Conservation (phyloP, 2,329 filamentous ascomycete genomes). For the Fusarium luffae region DNA sequence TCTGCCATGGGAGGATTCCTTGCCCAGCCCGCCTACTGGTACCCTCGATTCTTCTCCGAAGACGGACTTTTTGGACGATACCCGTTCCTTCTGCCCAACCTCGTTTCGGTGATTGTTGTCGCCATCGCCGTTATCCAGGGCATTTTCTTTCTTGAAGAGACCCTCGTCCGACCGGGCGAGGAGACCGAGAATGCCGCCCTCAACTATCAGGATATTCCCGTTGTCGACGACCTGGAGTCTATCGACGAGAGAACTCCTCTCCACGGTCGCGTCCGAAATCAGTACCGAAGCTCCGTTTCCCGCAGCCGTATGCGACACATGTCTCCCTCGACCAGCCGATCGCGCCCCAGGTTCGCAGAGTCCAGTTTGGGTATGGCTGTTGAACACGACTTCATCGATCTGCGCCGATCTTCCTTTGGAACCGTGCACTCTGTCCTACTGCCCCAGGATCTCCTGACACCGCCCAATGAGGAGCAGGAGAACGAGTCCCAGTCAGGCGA, state of each 20-base stretch:
- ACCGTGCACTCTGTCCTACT: constrained; percentile 56
- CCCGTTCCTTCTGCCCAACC: constrained; percentile 62
- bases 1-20: constrained; percentile 85
- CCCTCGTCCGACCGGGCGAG: constrained; percentile 40
- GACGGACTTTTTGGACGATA: constrained; percentile 66
- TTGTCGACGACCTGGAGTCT: constrained; percentile 39
- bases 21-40: constrained; percentile 65
- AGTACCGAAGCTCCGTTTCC: constrained; percentile 20
- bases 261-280: constrained; percentile 27
- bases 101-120: constrained; percentile 72
- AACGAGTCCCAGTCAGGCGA: constrained; percentile 31
- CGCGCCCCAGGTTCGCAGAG: constrained; percentile 37
- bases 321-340: constrained; percentile 31
- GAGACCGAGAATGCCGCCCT: not conserved
- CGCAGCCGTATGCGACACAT: constrained; percentile 24
- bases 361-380: constrained; percentile 38
- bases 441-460: constrained; percentile 38
- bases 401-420: constrained; percentile 53
- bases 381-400: constrained; percentile 39
- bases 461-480: constrained; percentile 23
- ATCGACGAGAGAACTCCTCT: constrained; percentile 33
- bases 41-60: constrained; percentile 73
- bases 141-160: constrained; percentile 68
- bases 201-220: constrained; percentile 39
- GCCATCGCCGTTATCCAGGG: constrained; percentile 72